Base-by-base conservation (phyloP, 192 early-diverging fungal species). In the Spizellomyces punctatus region DNA sequence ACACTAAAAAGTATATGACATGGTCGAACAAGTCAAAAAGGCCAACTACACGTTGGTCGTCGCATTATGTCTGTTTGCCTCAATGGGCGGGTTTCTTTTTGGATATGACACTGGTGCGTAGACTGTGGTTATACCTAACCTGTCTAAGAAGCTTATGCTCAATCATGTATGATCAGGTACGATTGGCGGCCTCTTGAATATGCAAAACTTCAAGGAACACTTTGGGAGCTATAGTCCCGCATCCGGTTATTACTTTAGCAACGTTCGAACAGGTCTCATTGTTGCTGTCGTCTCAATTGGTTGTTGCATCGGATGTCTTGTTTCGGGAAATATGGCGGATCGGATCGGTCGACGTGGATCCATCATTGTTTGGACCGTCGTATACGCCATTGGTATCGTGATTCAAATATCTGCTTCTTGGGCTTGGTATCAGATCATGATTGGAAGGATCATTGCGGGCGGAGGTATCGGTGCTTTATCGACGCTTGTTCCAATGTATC, bases 371-470 rank as follows among this genome's bases (percentile, higher is more conserved):
- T 61, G 59, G 36, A 61, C 17, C 27, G 2, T 61, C 19, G 27
- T 61, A 12, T 61, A 27, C 59, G 17, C 59, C 59, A 41, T 82
- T 21, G 80, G 80, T 8, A 69, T 67, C 6, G 58, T 71, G 14
- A 82, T 82, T 21, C 80, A 85, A 58, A 64, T 58, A 43, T 63
- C 58, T 10, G 60, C 75, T 8, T 46, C 46, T n/a, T 12, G 46
- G 12, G 52, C 81, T 58, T 45, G 63, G 7, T 21, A 81, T 46
- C 62, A 54, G 17, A 54, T 81, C 45, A 77, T 85, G 52, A 55
- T 69, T 65, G 81, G 81, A 43, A 74, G 78, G 48, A 16, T 79
- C 45, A 57, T 85, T 55, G 75, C 82, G 50, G 81, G 81, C 43
- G 44, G 79, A 21, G 78, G 67, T 56, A 66, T 82, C 44, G 81